These are phyloP conservation scores for Colletotrichum salicis DNA, from an alignment of 2,329 filamentous ascomycete genomes.

Conservation along the genomic window DNA sequence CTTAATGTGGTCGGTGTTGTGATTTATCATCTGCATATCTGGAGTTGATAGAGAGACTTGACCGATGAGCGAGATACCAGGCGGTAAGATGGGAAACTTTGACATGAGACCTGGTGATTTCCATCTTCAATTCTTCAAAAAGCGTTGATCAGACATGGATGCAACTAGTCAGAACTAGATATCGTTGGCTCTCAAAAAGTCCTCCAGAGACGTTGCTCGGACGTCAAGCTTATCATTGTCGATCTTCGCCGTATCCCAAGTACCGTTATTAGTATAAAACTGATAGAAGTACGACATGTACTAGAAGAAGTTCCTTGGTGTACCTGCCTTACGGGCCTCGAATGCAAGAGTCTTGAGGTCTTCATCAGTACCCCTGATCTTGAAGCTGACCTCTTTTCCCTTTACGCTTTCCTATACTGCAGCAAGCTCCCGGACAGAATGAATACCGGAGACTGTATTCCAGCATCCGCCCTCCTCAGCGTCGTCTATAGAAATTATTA, in stretches of 20 bases:
- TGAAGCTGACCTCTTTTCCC: background rate
- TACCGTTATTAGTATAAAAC: slow-evolving; percentile 10
- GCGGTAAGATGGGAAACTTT: no score
- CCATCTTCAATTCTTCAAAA: no score
- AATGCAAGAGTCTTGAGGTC: background rate
- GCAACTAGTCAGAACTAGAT: background rate
- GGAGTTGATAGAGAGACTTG: no score
- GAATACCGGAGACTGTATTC: background rate
- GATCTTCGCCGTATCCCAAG: background rate
- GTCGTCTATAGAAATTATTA: background rate
- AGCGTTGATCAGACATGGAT: no score
- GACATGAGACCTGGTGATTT: no score
- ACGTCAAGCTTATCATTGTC: slow-evolving; percentile 20
- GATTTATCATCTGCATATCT: no score
- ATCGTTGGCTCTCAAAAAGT: background rate
- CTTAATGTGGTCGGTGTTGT: no score
- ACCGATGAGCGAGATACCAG: no score
- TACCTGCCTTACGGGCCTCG: background rate
- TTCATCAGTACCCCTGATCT: background rate
- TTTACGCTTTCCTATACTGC: background rate
- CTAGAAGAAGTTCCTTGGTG: background rate
- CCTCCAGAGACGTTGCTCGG: slow-evolving; percentile 5
- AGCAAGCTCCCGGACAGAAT: background rate
- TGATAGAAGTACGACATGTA: slow-evolving; percentile 23
- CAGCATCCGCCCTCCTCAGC: background rate